Conservation (phyloP, 2,329 filamentous ascomycete genomes). For the Paracamarosporium sp. region DNA sequence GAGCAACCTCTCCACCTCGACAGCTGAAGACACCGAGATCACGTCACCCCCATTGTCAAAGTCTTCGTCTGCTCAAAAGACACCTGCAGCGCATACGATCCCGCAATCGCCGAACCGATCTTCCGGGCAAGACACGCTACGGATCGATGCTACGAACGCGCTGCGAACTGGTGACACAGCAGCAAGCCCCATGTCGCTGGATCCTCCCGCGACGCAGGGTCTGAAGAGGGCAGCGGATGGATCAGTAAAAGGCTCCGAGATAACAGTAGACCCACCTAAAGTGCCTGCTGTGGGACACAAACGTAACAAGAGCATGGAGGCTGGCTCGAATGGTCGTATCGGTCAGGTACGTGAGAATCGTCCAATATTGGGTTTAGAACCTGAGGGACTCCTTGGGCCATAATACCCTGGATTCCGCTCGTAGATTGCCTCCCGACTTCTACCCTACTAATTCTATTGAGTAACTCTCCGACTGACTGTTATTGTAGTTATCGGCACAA, state of each 20-base stretch:
- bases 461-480: constrained; percentile 27
- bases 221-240: constrained; percentile 82
- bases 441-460: not conserved
- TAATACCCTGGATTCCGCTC: not conserved
- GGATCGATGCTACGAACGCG: constrained; percentile 35
- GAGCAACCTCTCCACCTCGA: constrained; percentile 42
- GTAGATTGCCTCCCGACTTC: not conserved
- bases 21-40: constrained; percentile 36
- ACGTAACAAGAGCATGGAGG: constrained; percentile 74
- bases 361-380: not conserved
- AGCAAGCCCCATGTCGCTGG: constrained; percentile 51
- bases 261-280: constrained; percentile 16
- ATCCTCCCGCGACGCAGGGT: constrained; percentile 52
- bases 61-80: constrained; percentile 49
- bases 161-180: constrained; percentile 36
- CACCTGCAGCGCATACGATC: constrained; percentile 39
- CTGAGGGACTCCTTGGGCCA: not conserved
- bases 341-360: constrained; percentile 69
- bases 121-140: constrained; percentile 47
- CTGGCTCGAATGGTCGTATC: constrained; percentile 69
- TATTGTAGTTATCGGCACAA: constrained; percentile 72
- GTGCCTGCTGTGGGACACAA: constrained; percentile 61
- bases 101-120: constrained; percentile 57
- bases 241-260: constrained; percentile 60
- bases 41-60: constrained; percentile 35